Evolutionary conservation across 441 rosid genomes (phyloP), one percentile per base, ranked within the genome.

Genomic region (Sinapis alba): DNA sequence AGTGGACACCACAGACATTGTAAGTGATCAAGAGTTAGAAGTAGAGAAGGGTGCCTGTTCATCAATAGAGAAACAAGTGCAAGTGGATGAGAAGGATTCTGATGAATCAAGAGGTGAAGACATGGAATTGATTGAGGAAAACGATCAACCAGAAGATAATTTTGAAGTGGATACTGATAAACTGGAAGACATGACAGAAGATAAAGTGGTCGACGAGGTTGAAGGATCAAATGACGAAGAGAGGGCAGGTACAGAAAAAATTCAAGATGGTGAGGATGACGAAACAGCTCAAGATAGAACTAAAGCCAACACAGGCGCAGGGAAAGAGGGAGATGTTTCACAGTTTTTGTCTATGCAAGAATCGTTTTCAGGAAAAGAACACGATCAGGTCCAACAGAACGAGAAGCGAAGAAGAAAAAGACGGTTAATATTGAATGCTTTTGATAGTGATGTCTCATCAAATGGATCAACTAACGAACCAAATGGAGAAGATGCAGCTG

Each of bases 341-440:
- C 18, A 8, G 18, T 73, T 56, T 65, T 20, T 65, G 32, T 65
- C 77, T 56, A 41, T 43, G 50, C 59, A 65, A 56, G 65, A 58
- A 74, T 23, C 62, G 18, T 67, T 11, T 23, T 67, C 78, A 13
- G 78, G 45, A 12, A 61, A 62, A 75, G 75, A 65, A 59, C 43
- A 47, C 1, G 30, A 32, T 64, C 69, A 43, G 19, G 62, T 12
- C 56, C 45, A 69, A 45, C 66, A 28, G 72, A 56, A 26, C 12
- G 65, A 28, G 63, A 69, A 69, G 68, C 36, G 0, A 18, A 63
- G 78, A 43, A 72, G 73, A 62, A 68, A 68, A 73, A 6, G 41
- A 53, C 58, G 36, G n/a, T 16, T 28, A 18, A 61, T 16, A 10
- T 0, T 41, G 50, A 62, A 34, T 38, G 67, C n/a, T 53, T 10